These are phyloP conservation scores for Cercophora sp. DNA, from an alignment of 495 filamentous ascomycete species.

Conservation along the genomic window DNA sequence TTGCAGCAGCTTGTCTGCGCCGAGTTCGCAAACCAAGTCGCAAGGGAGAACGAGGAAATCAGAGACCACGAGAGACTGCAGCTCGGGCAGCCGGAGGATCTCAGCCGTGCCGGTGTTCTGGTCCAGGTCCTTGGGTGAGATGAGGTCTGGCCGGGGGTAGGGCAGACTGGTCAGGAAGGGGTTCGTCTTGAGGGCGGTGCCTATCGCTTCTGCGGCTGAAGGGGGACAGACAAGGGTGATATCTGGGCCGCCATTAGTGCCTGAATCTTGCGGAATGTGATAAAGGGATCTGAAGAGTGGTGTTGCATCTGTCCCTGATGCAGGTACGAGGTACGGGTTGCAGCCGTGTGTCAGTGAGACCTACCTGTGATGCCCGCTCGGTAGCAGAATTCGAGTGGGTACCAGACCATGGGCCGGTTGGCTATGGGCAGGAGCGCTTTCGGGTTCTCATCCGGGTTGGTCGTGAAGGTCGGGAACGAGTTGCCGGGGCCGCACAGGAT, in stretches of 20 bases:
- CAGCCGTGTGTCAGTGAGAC: conserved; percentile 13
- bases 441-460: conserved; percentile 80
- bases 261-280: conserved; percentile 7
- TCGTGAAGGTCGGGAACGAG: conserved; percentile 87
- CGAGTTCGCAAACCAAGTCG: conserved; percentile 88
- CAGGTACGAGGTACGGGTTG: not conserved
- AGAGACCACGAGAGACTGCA: conserved; percentile 64
- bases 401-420: conserved; percentile 95
- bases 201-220: conserved; percentile 64
- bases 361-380: conserved; percentile 76
- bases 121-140: conserved; percentile 67
- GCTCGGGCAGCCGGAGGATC: conserved; percentile 75
- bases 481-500: conserved; percentile 91
- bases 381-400: conserved; percentile 87
- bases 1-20: conserved; percentile 73
- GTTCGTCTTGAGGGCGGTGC: conserved; percentile 76
- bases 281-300: not conserved
- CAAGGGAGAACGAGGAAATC: conserved; percentile 92
- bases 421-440: conserved; percentile 90
- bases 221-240: conserved; percentile 82
- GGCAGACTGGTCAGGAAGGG: conserved; percentile 81
- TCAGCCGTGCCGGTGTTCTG: conserved; percentile 83
- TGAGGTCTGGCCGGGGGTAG: conserved; percentile 65
- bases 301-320: not conserved
- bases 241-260: conserved; percentile 44